Conservation (phyloP, 1,139 yeast genomes). For the Geotrichum phurueaensis region DNA sequence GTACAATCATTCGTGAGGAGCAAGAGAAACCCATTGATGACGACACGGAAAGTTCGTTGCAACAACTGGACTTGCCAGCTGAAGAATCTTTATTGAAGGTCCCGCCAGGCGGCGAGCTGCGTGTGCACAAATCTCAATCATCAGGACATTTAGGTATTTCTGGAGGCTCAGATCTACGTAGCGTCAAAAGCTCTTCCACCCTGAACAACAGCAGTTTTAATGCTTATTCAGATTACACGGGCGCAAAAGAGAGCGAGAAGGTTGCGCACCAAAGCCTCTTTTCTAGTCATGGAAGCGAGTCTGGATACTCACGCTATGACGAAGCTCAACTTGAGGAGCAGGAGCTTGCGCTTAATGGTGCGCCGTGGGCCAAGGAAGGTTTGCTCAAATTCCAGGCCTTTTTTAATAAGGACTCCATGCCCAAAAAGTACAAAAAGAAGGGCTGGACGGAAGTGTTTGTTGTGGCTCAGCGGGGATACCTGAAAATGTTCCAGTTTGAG, state of each 20-base stretch:
- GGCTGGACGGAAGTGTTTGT: slow-evolving; percentile 33
- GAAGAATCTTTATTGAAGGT: not conserved
- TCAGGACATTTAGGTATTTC: not conserved
- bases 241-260: not conserved
- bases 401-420: slow-evolving; percentile 25
- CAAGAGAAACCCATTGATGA: slow-evolving; percentile 10
- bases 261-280: not conserved
- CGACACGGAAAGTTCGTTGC: not conserved
- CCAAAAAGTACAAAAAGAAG: slow-evolving; percentile 22
- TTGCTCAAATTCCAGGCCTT: slow-evolving; percentile 48
- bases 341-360: slow-evolving; percentile 58
- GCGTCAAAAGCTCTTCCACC: slow-evolving; percentile 2
- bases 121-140: not conserved
- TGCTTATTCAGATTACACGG: not conserved
- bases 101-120: not conserved
- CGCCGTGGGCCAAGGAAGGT: slow-evolving; percentile 80
- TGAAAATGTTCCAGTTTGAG: slow-evolving; percentile 32
- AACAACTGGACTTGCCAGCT: not conserved
- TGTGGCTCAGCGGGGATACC: slow-evolving; percentile 33
- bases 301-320: not conserved
- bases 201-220: not conserved
- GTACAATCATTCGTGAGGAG: slow-evolving; percentile 31
- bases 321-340: slow-evolving; percentile 39
- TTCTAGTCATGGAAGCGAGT: not conserved
- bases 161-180: not conserved